These are phyloP conservation scores for Aspergillus heteromorphus DNA, from an alignment of 495 filamentous ascomycete species.

Conservation along the genomic window DNA sequence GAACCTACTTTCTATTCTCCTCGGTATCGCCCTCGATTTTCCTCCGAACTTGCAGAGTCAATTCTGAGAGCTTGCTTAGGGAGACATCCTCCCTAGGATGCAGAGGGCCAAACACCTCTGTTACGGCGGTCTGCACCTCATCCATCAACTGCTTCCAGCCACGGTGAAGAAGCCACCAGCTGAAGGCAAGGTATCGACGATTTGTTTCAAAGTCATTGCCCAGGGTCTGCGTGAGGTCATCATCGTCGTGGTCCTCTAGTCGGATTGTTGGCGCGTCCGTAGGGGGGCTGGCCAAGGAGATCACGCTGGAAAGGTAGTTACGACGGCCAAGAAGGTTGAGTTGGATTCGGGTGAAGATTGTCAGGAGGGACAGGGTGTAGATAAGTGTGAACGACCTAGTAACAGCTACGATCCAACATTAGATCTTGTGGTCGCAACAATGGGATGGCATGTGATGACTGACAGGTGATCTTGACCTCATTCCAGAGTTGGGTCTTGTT, in stretches of 20 bases:
- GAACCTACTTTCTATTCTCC: constrained; percentile 54
- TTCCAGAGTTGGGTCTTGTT: constrained; percentile 94
- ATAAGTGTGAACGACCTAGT: constrained; percentile 85
- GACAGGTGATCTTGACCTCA: constrained; percentile 94
- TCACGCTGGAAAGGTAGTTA: constrained; percentile 91
- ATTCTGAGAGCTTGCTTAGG: constrained; percentile 67
- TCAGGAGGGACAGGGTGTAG: constrained; percentile 84
- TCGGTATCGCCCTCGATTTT: constrained; percentile 75
- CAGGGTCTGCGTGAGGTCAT: constrained; percentile 67
- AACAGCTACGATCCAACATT: constrained; percentile 55
- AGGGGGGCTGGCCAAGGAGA: constrained; percentile 70
- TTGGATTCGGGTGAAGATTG: constrained; percentile 90
- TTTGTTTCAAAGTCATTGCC: constrained; percentile 93
- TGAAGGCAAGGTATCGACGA: constrained; percentile 87
- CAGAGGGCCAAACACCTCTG: constrained; percentile 76
- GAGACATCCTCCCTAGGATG: constrained; percentile 86
- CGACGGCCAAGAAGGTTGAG: constrained; percentile 93
- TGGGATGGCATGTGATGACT: constrained; percentile 21
- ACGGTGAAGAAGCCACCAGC: constrained; percentile 94
- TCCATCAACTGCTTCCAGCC: constrained; percentile 79
- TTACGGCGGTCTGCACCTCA: constrained; percentile 73
- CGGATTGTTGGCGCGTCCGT: constrained; percentile 61
- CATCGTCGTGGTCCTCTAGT: constrained; percentile 86
- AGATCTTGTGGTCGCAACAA: not conserved
- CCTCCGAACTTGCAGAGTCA: constrained; percentile 72